Base-by-base conservation (phyloP, 257 asterid genomes). In the Fraxinus anomala region DNA sequence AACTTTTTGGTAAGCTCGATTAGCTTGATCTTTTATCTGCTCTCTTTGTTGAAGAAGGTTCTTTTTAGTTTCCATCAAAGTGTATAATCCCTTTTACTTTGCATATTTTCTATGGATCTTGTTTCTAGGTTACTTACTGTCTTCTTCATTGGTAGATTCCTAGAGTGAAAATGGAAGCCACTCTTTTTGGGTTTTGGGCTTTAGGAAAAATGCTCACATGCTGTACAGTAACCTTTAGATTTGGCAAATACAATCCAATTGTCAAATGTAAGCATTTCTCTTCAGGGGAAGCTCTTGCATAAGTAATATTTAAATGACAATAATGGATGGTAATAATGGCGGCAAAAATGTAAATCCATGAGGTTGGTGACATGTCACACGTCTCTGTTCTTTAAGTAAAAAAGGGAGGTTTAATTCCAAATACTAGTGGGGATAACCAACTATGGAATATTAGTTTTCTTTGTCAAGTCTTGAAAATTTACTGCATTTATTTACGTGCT, bases 1-100 rank as follows among this genome's bases (percentile, higher is more conserved):
- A 95, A 85, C 80, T 88, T 94, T 80, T 84, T 87, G 92, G 99
- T 91, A 89, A 84, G 86, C 71, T 77, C 73, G 70, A 49, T 26
- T 74, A 5, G 12, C 39, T 70, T 66, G 31, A 40, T 74, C 68
- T 36, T 33, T 3, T 71, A 70, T 71, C 49, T 75, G 17, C 61
- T 30, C 31, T 28, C 59, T 26, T 74, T 59, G 67, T 44, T 71
- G 77, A 79, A 47, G 26, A 59, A 21, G 12, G 31, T 21, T 6
- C 26, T 56, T 56, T 56, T 56, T 21, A 56, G 28, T 51, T 61
- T 61, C 16, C 13, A 12, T 6, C 68, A 8, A 8, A 24, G 16
- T 61, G 31, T 61, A 8, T 23, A 24, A 16, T 40, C 31, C 16
- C 42, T 78, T 61, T 70, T 61, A 73, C 34, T 63, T 26, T 23